Evolutionary conservation across 202 grass and related monocot species (phyloP), one percentile per base, ranked within the genome.

Genomic region (Eragrostis tef): DNA sequence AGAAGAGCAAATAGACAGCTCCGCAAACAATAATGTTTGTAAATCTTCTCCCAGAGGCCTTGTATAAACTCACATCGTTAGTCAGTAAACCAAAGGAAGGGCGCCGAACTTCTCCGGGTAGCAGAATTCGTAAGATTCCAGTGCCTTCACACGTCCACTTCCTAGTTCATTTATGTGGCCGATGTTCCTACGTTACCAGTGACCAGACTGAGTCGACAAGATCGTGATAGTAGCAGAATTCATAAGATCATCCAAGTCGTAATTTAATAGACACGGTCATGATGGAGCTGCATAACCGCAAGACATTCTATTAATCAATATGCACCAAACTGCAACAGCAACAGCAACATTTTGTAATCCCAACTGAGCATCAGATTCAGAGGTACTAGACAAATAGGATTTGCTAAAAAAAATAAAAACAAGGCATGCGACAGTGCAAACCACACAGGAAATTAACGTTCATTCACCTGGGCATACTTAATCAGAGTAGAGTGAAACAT

Each of bases 381-480:
- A 29, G 12, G 11, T 17, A 22, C 49, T 53, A n/a, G 1, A 64
- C 12, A 63, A 64, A 43, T 57, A 58, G 0, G 7, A 85, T 26
- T 26, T 2, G 45, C 15, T 45, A 3, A 63, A 31, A 51, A 77
- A 9, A 24, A 36, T 34, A 34, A 34, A 3, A 48, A 61, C 9
- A 24, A 39, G 52, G 14, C 43, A 61, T 52, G 14, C 15, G 51
- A 43, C 53, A 39, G 2, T 21, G 47, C 24, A 31, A 52, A 20
- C 49, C 69, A 61, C 42, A 7, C 16, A 48, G 63, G 42, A 50
- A 73, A 69, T 25, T 11, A 7, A 51, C 1, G 4, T 74, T 43
- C 29, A 17, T 49, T 74, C 50, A 70, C 75, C 24, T 46, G 7
- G 26, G 53, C 31, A 69, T 67, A 61, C 60, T 67, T 50, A 21